Evolutionary conservation across 2,329 filamentous ascomycete species (phyloP).

Genomic region (Ophiostoma pallidulum): DNA sequence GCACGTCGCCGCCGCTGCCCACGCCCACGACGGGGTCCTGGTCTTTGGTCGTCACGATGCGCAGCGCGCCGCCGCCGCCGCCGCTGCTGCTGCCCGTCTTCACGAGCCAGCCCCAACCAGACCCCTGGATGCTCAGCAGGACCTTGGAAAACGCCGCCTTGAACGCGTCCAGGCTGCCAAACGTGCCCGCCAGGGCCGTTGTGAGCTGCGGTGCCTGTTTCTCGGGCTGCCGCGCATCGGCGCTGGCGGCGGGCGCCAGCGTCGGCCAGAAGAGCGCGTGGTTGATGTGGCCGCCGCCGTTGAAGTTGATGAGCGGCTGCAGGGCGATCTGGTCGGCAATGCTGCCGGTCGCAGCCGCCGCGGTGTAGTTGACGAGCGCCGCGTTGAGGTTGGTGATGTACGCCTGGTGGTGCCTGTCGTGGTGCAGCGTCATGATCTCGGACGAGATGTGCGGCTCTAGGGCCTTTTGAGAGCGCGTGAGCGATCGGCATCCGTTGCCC

Average conservation of each 20-base stretch:
- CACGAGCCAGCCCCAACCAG: conserved; percentile 82
- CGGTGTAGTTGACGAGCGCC: conserved; percentile 59
- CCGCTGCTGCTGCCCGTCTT: conserved; percentile 33
- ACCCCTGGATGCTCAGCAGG: conserved; percentile 66
- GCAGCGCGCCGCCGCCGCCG: conserved; percentile 46
- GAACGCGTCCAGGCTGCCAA: conserved; percentile 59
- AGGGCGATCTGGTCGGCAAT: conserved; percentile 51
- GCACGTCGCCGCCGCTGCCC: too few relatives aligned
- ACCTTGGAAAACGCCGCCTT: conserved; percentile 55
- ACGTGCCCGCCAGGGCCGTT: conserved; percentile 52
- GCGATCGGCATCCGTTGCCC: too few relatives aligned
- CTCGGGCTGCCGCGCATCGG: conserved; percentile 46
- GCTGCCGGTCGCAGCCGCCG: conserved; percentile 43
- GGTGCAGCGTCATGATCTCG: conserved; percentile 93
- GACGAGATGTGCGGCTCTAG: conserved; percentile 65
- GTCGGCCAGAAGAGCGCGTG: conserved; percentile 62
- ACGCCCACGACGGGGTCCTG: conserved; percentile 67
- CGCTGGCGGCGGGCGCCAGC: conserved; percentile 50
- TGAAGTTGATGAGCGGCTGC: conserved; percentile 55
- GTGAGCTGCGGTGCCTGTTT: conserved; percentile 35
- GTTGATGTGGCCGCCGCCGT: conserved; percentile 58
- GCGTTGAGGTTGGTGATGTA: conserved; percentile 86
- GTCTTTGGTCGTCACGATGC: conserved; percentile 71
- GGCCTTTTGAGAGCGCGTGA: conserved; percentile 18
- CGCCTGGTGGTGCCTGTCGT: conserved; percentile 88